A percentile compares a stretch with the other conserved stretches of the same genome.
Evolutionary conservation across 495 filamentous ascomycete species (phyloP).

Genomic region (Letharia lupina): DNA sequence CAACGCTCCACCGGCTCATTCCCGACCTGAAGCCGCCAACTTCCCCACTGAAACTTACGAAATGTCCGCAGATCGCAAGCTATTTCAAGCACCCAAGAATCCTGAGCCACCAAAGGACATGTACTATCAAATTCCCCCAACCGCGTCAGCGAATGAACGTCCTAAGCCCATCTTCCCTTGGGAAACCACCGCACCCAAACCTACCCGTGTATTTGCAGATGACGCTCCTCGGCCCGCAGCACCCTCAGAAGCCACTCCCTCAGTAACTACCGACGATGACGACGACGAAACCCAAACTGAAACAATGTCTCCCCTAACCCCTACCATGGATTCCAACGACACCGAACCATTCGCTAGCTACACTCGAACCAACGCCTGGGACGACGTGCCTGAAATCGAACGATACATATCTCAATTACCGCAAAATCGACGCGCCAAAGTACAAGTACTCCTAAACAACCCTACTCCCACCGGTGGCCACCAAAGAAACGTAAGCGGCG

Average conservation of each 20-base stretch:
- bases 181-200: constrained; percentile 56
- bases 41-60: constrained; percentile 63
- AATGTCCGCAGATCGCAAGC: constrained; percentile 61
- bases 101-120: constrained; percentile 76
- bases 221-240: constrained; percentile 34
- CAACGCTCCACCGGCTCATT: constrained; percentile 61
- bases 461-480: constrained; percentile 7
- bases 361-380: constrained; percentile 74
- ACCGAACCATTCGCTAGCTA: constrained; percentile 56
- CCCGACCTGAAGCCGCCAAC: constrained; percentile 69
- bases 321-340: constrained; percentile 36
- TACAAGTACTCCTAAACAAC: constrained; percentile 42
- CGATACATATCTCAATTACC: constrained; percentile 65
- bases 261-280: constrained; percentile 33
- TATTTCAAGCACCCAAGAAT: constrained; percentile 71
- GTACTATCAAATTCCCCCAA: constrained; percentile 70
- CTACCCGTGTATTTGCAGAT: constrained; percentile 66
- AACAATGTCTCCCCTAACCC: constrained; percentile 40
- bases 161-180: constrained; percentile 75
- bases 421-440: constrained; percentile 51
- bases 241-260: constrained; percentile 27
- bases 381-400: constrained; percentile 74
- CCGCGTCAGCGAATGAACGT: constrained; percentile 46
- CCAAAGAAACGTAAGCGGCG: constrained; percentile 6
- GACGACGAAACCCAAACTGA: constrained; percentile 33